These are phyloP conservation scores for Pulicaria dysenterica DNA, from an alignment of 129 eudicot genomes.

Conservation along the genomic window DNA sequence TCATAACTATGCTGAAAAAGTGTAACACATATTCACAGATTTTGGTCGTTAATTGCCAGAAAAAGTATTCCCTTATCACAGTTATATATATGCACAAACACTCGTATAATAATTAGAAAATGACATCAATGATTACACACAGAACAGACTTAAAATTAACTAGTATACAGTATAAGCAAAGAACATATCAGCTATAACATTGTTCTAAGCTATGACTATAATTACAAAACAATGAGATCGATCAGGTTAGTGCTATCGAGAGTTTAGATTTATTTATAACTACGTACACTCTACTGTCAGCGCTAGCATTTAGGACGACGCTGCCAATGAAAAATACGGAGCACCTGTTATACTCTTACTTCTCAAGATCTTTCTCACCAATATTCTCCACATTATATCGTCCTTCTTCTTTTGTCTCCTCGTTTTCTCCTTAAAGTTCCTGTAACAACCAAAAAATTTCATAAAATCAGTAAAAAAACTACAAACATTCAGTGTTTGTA, in stretches of 20 bases:
- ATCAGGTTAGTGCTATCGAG: conserved; percentile 2
- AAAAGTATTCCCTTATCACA: too few species aligned
- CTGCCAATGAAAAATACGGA: conserved; percentile 74
- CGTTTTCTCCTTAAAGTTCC: conserved; percentile 62
- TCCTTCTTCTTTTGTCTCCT: conserved; percentile 71
- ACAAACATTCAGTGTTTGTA: conserved; percentile 20
- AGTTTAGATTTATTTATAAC: neutral
- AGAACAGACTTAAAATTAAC: neutral
- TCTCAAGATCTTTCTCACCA: conserved; percentile 89
- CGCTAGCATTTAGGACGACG: conserved; percentile 38
- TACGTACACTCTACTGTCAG: conserved; percentile 21
- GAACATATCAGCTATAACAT: conserved; percentile 30
- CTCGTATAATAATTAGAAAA: conserved; percentile 22
- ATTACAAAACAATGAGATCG: conserved; percentile 39
- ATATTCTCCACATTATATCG: conserved; percentile 78
- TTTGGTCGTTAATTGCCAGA: too few species aligned
- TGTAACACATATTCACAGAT: too few species aligned
- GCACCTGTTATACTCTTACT: conserved; percentile 89
- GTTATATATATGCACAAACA: neutral
- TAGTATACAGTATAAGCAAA: conserved; percentile 28
- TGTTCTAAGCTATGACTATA: conserved; percentile 39
- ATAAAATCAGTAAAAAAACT: conserved; percentile 8
- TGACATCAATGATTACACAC: neutral
- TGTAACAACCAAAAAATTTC: conserved; percentile 20
- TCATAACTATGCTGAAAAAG: too few species aligned